Evolutionary conservation across 768 basidiomycete species (phyloP), one percentile per base, ranked within the genome.

Genomic region (Tulasnella sp.): DNA sequence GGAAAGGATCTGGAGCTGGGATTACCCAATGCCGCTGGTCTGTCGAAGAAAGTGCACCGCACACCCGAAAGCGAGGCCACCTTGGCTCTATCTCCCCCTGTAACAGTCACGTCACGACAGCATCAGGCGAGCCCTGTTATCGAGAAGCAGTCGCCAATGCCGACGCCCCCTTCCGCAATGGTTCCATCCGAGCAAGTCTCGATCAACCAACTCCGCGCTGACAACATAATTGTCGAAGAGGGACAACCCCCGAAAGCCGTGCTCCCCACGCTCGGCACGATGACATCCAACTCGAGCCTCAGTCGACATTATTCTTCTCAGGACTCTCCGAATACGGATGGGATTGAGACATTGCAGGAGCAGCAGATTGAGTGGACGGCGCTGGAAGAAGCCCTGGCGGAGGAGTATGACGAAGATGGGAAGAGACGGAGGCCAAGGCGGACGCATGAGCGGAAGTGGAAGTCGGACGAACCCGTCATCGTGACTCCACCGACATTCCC

Each of bases 361-460:
- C 11, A 43, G n/a, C 11, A 43, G 11, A n/a, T 11, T 43, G 41
- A 43, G n/a, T n/a, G n/a, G n/a, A n/a, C n/a, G n/a, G n/a, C n/a
- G n/a, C 11, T 43, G 11, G 41, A 43, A 11, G 11, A 11, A 11
- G 41, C 41, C 41, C 19, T 43, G 41, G 41, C 11, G n/a, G 41
- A 43, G 11, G 11, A 54, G 26, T 54, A 32, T 15, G 52, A 54
- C 24, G 52, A 54, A 7, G 19, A 54, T 23, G 52, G 52, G 19
- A 15, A 38, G 9, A 51, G n/a, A 5, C 49, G 49, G 8, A 26
- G 27, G n/a, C 52, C 52, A 38, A 29, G 30, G 24, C 52, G 52
- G 38, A 54, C 52, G 7, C 52, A 54, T 23, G n/a, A 54, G 21
- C 26, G 52, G 11, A 29, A 41, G 52, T 54, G 52, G 52, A 54